A percentile compares a stretch with the other conserved stretches of the same genome.
These are phyloP conservation scores for Raphanus sativus DNA, from an alignment of 345 rosid species.

Conservation along the genomic window DNA sequence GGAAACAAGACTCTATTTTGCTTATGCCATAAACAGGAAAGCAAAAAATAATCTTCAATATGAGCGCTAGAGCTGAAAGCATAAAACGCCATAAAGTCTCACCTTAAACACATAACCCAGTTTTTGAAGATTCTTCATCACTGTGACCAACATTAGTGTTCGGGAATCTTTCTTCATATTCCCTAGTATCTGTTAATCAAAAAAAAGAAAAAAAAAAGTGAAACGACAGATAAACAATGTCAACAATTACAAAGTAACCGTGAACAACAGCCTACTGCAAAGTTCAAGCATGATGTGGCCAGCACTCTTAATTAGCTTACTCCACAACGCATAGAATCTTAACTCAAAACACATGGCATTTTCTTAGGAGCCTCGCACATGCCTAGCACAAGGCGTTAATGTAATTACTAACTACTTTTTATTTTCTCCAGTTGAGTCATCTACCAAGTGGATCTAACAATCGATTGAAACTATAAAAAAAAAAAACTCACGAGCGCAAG, in stretches of 20 bases:
- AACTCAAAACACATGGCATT: conserved; percentile 12
- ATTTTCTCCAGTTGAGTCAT: not conserved
- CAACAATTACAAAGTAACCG: not conserved
- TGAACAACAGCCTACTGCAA: not conserved
- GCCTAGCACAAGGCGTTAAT: conserved; percentile 7
- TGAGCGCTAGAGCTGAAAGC: conserved; percentile 22
- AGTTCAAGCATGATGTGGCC: conserved; percentile 8
- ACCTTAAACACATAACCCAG: conserved; percentile 89
- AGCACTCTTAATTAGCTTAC: not conserved
- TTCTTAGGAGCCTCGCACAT: not conserved
- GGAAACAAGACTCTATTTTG: conserved; percentile 17
- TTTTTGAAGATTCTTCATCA: conserved; percentile 72
- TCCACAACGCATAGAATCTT: conserved; percentile 2
- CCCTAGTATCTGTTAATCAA: conserved; percentile 67
- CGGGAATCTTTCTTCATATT: conserved; percentile 69
- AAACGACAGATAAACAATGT: not conserved
- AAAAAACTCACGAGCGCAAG: conserved; percentile 74
- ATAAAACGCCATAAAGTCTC: conserved; percentile 24
- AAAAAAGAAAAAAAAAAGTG: not conserved
- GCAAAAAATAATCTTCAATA: not conserved
- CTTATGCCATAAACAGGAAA: not conserved
- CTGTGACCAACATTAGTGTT: conserved; percentile 70
- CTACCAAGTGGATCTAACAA: conserved; percentile 17
- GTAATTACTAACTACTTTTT: conserved; percentile 2
- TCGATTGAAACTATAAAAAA: too few relatives aligned